Base-by-base conservation (phyloP, 2,329 filamentous ascomycete genomes). In the Pseudovirgaria hyperparasitica region DNA sequence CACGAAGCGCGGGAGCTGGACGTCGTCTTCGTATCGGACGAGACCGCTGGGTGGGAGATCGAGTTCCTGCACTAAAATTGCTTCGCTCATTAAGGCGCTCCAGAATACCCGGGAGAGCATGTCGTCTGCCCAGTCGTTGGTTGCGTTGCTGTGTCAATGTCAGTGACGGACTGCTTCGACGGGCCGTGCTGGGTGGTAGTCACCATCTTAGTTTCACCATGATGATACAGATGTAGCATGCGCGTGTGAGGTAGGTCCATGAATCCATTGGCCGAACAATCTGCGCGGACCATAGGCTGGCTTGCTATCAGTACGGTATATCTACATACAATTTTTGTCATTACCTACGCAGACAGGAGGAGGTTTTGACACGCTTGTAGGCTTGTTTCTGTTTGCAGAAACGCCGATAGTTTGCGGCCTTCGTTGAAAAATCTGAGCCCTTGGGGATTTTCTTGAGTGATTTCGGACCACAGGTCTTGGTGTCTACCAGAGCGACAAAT, bases 31-130 rank as follows among this genome's bases (percentile, higher is more conserved):
- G 11, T 63, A 63, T 9, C 60, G 55, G 10, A 60, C 52, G 19
- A 70, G 50, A 5, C 62, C 60, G 26, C 63, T 67, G 10, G 61
- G 49, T 4, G 65, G 65, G 6, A 70, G 51, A 33, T 64, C 58
- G 8, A 69, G 48, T 33, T 70, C 65, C 41, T 70, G 65, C 0
- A 63, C 62, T 9, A 69, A 57, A 27, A 70, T 64, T 2, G 62
- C 65, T 37, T 70, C 65, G 35, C 66, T 64, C 62, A 68, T 66
- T 23, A 67, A 48, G 10, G 62, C 63, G 30, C 62, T 67, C 65
- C 65, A 70, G 35, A 66, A 70, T 2, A 68, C 52, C 11, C 65
- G 52, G 3, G 63, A 64, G 32, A 68, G 60, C 63, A 70, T 69
- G 40, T 70, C 65, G 5, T 61, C 59, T 32, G 65, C 60, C 65